Base-by-base conservation (phyloP, 2,329 filamentous ascomycete genomes). In the Iodosphaeria phyllophila region DNA sequence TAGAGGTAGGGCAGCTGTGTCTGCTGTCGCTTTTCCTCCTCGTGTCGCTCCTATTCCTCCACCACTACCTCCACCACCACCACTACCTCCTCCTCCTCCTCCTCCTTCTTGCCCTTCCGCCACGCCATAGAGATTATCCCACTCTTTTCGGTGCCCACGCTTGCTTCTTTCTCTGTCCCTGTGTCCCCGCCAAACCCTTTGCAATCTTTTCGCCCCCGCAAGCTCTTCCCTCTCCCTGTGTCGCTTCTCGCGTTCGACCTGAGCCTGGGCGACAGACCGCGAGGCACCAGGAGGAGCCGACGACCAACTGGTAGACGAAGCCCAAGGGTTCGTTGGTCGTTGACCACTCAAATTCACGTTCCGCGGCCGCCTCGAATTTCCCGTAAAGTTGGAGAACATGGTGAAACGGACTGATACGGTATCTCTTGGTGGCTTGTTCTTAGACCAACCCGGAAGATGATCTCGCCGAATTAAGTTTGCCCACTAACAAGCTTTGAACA, bases 291-390 rank as follows among this genome's bases (percentile, higher is more conserved):
- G 60, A 10, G 62, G 61, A 6, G 58, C 58, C 8, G 64, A 56
- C 10, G 55, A 54, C 59, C 70, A 68, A n/a, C n/a, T n/a, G 20
- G 60, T 56, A 16, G 61, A 60, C 13, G 12, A 18, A 9, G 64
- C 72, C 47, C 89, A 92, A 4, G 83, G 80, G 42, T 92, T 92
- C 25, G 60, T 58, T 35, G 68, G 69, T 21, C 41, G 44, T 38
- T 84, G 75, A 33, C 83, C 89, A 36, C 82, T 89, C 32, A 98
- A 73, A 51, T 95, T 93, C 45, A 95, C 82, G 47, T 93, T 84
- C 35, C 89, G 74, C 32, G 76, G 74, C 36, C 79, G 77, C 42
- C 80, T 74, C 39, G 82, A 79, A 51, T 56, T 79, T 38, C 89
- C 89, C 13, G 79, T 89, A 54, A 98, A 98, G 27, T 77, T 83